Base-by-base conservation (phyloP, 345 rosid genomes). In the Pistacia integerrima region DNA sequence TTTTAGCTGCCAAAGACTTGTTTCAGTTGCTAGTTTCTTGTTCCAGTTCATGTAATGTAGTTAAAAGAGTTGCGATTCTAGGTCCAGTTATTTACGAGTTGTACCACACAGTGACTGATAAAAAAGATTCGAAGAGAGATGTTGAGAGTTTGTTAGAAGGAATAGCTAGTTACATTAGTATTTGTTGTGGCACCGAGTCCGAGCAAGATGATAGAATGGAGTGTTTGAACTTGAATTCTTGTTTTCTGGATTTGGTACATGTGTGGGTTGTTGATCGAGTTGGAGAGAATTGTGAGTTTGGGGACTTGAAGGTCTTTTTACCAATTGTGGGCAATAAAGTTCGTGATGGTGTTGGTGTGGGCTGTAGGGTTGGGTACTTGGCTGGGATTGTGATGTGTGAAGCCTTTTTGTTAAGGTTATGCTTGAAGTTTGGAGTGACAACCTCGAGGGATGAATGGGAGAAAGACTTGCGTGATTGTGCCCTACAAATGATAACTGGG, bases 371-470 rank as follows among this genome's bases (percentile, higher is more conserved):
- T 70, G 89, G 87, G 64, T 73, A 64, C 76, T 82, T 92, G 73
- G 92, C 93, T 38, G 98, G 97, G 75, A 78, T 85, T 11, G 97
- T 93, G 2, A 91, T 89, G 90, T 77, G 81, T 59, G 91, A 93
- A 84, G 82, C 76, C 16, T 82, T 92, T 30, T 70, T 90, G 82
- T 76, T 94, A 79, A 83, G 76, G 74, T 72, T 85, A 51, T 85
- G 96, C 81, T 82, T 88, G 85, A 92, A 86, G 41, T 88, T 88
- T 67, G 83, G 80, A 33, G 72, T 63, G 6, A 82, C 74, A 16
- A 67, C 57, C 70, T 70, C 78, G 36, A 73, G 71, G 52, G 62
- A 64, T n/a, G 87, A 87, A 70, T n/a, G 90, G 58, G 85, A 78
- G 76, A 84, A 80, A 64, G 87, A 86, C 69, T 65, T 87, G 75